A percentile compares a stretch with the other conserved stretches of the same genome.
Conservation (phyloP, 2,329 filamentous ascomycete genomes). For the Alternaria burnsii region DNA sequence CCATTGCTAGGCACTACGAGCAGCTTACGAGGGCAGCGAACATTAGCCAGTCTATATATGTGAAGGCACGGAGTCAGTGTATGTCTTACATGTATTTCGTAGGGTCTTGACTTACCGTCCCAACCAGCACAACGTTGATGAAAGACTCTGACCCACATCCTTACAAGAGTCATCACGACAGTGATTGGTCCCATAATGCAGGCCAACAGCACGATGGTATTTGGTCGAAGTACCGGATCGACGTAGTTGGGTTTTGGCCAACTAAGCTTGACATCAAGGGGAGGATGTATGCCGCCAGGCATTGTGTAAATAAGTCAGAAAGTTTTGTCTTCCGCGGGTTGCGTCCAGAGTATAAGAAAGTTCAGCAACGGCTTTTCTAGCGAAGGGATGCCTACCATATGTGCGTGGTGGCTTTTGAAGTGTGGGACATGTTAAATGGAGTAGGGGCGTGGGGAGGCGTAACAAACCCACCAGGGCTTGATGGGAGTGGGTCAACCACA, state of each 20-base stretch:
- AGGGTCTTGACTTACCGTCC: slow-evolving; percentile 17
- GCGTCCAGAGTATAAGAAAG: neutral
- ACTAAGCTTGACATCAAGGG: slow-evolving; percentile 31
- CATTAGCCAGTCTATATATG: slow-evolving; percentile 36
- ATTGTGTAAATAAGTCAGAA: slow-evolving; percentile 23
- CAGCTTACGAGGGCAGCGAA: slow-evolving; percentile 34
- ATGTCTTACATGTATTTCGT: neutral
- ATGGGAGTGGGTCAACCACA: slow-evolving; percentile 3
- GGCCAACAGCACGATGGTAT: slow-evolving; percentile 27
- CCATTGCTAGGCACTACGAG: neutral
- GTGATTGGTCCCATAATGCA: slow-evolving; percentile 36
- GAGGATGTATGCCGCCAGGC: slow-evolving; percentile 42
- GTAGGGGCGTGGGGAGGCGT: slow-evolving; percentile 7
- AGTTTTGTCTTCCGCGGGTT: neutral
- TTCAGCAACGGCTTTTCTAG: slow-evolving; percentile 4
- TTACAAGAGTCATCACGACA: slow-evolving; percentile 30
- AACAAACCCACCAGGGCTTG: slow-evolving; percentile 11
- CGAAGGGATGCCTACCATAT: slow-evolving; percentile 32
- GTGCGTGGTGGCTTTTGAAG: slow-evolving; percentile 22
- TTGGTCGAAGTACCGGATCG: slow-evolving; percentile 32
- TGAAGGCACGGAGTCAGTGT: neutral
- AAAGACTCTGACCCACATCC: slow-evolving; percentile 41
- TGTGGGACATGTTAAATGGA: slow-evolving; percentile 6
- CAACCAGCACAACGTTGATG: slow-evolving; percentile 36
- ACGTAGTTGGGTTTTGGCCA: slow-evolving; percentile 40